Evolutionary conservation across 495 filamentous ascomycete species (phyloP), one percentile per base, ranked within the genome.

Genomic region (Aspergillus bertholletiae): DNA sequence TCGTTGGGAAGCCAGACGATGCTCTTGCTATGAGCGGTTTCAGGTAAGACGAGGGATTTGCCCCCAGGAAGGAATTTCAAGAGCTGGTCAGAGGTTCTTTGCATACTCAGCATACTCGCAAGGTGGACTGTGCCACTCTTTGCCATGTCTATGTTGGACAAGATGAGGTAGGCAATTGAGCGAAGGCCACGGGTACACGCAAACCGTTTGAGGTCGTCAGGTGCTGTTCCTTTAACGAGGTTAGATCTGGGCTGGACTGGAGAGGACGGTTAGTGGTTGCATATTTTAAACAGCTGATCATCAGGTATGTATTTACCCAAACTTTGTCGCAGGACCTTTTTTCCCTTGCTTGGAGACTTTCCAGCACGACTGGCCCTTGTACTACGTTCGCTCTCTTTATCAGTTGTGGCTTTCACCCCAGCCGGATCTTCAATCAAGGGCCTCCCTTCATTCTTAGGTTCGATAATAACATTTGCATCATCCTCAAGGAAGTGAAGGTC

Each of bases 151-250:
- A 68, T 65, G 12, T 77, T 54, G 18, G 59, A 62, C 1, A 80
- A 30, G 24, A 74, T 65, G 23, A 82, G 48, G 55, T 72, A 78
- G 5, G 76, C 74, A 28, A 80, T 62, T 0, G 76, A 75, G 20
- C 75, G 70, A 11, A 82, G 61, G 7, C 79, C 79, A 17, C 68
- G 58, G 7, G 69, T 74, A 46, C 69, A 66, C 17, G 64, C 53
- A 30, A 69, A 74, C 20, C 46, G 57, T 55, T 61, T 64, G 46
- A 66, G 48, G 9, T 66, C 59, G n/a, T 28, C 45, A 12, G 61
- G 37, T 15, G 49, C 23, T 20, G 54, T 30, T 27, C 24, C 51
- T 32, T 69, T 70, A 26, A 57, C 65, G 4, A 46, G 22, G 2
- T 28, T 18, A 5, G 26, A 21, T 1, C 37, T 40, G 26, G 22